These are phyloP conservation scores for Ascochyta lentis DNA, from an alignment of 2,329 filamentous ascomycete species.

Conservation along the genomic window DNA sequence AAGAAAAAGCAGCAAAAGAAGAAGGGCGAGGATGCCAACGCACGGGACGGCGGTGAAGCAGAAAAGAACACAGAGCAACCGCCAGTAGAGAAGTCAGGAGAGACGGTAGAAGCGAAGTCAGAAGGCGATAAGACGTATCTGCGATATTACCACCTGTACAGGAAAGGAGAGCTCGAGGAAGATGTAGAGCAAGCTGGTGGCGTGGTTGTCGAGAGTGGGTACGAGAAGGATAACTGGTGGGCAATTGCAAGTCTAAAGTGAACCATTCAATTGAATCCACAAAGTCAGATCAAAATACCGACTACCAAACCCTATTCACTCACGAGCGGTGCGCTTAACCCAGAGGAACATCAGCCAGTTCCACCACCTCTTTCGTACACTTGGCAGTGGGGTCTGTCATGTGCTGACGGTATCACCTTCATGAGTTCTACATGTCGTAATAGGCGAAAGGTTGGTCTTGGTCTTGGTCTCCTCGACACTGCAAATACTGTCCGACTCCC, in stretches of 20 bases:
- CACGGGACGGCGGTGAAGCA: neutral
- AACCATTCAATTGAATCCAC: neutral
- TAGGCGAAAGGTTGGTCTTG: no score
- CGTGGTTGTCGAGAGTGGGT: slow-evolving; percentile 77
- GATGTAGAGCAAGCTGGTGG: slow-evolving; percentile 80
- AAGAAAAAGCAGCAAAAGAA: slow-evolving; percentile 21
- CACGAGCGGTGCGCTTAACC: neutral
- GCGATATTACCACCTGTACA: slow-evolving; percentile 94
- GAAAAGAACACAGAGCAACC: slow-evolving; percentile 22
- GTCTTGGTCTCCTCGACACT: neutral
- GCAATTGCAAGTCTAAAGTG: slow-evolving; percentile 62
- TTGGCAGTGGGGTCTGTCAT: no score
- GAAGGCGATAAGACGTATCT: slow-evolving; percentile 69
- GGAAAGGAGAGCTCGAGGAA: slow-evolving; percentile 82
- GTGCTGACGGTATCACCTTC: no score
- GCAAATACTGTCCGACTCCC: no score
- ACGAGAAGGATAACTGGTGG: slow-evolving; percentile 99
- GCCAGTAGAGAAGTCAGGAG: slow-evolving; percentile 16
- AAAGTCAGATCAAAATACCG: neutral
- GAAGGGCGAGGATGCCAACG: slow-evolving; percentile 12
- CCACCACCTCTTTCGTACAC: neutral
- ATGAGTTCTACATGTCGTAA: no score
- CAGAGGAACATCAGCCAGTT: neutral
- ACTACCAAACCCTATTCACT: neutral
- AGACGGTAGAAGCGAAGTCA: slow-evolving; percentile 4